Evolutionary conservation across 768 basidiomycete genomes (phyloP).

Genomic region (Phaeolepiota aurea): DNA sequence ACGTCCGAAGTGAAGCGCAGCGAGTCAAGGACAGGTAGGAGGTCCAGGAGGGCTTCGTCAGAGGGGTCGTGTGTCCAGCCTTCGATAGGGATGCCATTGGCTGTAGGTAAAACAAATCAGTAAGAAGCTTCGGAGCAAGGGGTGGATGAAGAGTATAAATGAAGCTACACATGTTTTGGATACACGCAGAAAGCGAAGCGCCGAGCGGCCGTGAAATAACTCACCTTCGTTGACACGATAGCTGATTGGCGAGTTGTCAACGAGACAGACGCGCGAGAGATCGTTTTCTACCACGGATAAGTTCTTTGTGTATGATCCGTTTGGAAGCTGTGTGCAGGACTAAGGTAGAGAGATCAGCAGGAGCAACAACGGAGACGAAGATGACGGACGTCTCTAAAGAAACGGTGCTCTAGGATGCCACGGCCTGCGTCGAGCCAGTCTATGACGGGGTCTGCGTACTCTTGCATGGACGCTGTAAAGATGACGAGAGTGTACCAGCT

Average conservation of each 20-base stretch:
- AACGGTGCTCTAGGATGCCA: slow-evolving; percentile 78
- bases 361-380: slow-evolving; percentile 3
- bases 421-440: slow-evolving; percentile 97
- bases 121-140: neutral
- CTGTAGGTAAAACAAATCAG: slow-evolving; percentile 31
- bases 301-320: slow-evolving; percentile 94
- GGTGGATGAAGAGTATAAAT: neutral
- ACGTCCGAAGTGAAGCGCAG: slow-evolving; percentile 95
- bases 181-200: slow-evolving; percentile 1
- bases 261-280: slow-evolving; percentile 85
- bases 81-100: slow-evolving; percentile 97
- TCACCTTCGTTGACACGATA: slow-evolving; percentile 92
- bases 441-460: slow-evolving; percentile 99
- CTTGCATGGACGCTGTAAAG: slow-evolving; percentile 98
- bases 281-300: slow-evolving; percentile 82
- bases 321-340: slow-evolving; percentile 89
- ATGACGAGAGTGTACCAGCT: slow-evolving; percentile 98
- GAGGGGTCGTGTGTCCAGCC: slow-evolving; percentile 98
- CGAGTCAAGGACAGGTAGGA: slow-evolving; percentile 92
- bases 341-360: slow-evolving; percentile 19
- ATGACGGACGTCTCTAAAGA: slow-evolving; percentile 85
- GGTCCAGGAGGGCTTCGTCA: slow-evolving; percentile 93
- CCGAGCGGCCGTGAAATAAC: slow-evolving; percentile 9
- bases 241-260: slow-evolving; percentile 93
- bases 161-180: neutral